A percentile compares a stretch with the other conserved stretches of the same genome.
phyloP scores from a whole-genome alignment of 495 filamentous ascomycete genomes.

The Pseudotulostoma volvatum region DNA sequence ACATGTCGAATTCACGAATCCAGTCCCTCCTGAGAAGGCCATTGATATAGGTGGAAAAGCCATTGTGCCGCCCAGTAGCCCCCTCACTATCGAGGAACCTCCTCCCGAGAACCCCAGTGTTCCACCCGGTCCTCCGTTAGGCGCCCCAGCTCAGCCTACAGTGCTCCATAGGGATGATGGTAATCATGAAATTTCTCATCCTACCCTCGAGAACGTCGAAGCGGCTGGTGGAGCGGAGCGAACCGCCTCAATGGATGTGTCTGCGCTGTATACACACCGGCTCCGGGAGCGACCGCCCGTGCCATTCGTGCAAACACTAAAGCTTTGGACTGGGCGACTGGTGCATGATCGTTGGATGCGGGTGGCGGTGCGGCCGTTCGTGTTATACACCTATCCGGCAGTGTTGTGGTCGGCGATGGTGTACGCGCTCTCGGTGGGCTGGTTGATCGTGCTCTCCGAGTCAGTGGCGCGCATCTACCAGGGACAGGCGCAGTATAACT shows the following conservation, averaged over 20 bases:
- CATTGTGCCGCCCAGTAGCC: no score
- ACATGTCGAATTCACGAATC: constrained; percentile 38
- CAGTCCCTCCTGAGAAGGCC: no score
- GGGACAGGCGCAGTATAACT: constrained; percentile 48
- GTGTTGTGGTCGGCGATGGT: constrained; percentile 83
- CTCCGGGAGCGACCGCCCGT: constrained; percentile 44
- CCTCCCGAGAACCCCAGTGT: no score
- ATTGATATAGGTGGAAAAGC: no score
- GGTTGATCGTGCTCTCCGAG: constrained; percentile 91
- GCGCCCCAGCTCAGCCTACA: no score
- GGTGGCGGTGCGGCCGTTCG: constrained; percentile 60
- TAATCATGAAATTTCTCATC: no score
- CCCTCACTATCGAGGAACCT: no score
- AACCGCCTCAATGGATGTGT: constrained; percentile 9
- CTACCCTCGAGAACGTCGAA: no score
- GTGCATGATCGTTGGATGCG: constrained; percentile 63
- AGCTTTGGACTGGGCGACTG: constrained; percentile 60
- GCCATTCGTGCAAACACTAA: constrained; percentile 54
- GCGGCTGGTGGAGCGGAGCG: background rate
- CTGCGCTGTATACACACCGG: constrained; percentile 39
- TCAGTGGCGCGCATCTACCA: constrained; percentile 65
- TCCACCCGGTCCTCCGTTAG: no score
- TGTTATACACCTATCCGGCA: constrained; percentile 73
- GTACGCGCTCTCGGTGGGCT: constrained; percentile 81
- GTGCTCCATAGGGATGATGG: no score